Evolutionary conservation across 2,329 filamentous ascomycete genomes (phyloP).

Genomic region (Byssochlamys sp.): DNA sequence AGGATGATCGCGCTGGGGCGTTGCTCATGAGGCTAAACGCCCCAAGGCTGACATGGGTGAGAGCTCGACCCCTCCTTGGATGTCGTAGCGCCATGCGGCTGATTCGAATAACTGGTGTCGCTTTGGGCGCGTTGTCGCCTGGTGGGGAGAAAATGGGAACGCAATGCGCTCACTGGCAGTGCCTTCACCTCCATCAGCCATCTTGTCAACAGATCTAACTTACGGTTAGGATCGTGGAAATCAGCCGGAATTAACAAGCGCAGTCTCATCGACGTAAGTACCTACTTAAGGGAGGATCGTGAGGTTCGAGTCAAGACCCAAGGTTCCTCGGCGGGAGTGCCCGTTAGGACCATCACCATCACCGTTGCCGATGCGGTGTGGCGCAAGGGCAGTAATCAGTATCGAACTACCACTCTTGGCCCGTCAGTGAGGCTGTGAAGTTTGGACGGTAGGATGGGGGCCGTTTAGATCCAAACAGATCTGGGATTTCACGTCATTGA

Average conservation of each 20-base stretch:
- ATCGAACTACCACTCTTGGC: neutral
- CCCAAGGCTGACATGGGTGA: conserved; percentile 7
- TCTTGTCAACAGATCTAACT: conserved; percentile 16
- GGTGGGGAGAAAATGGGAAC: neutral
- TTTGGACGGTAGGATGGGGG: neutral
- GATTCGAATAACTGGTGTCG: conserved; percentile 1
- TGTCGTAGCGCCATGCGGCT: neutral
- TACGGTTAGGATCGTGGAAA: neutral
- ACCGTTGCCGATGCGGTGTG: neutral
- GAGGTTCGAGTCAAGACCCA: neutral
- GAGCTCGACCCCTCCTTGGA: conserved; percentile 3
- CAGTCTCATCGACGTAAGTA: neutral
- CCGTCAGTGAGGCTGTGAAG: neutral
- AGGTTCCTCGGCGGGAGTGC: neutral
- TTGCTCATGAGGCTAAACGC: conserved; percentile 1
- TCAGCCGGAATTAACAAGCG: neutral
- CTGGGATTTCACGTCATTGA: neutral
- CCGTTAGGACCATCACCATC: neutral
- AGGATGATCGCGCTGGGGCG: neutral
- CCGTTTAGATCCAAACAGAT: neutral
- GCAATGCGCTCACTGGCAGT: conserved; percentile 11
- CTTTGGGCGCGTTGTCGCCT: conserved; percentile 3
- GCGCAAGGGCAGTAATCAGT: neutral
- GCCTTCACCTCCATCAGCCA: conserved; percentile 7
- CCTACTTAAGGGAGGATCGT: too few species aligned